phyloP scores from a whole-genome alignment of 176 grass and related monocot genomes.

The Zizania latifolia region DNA sequence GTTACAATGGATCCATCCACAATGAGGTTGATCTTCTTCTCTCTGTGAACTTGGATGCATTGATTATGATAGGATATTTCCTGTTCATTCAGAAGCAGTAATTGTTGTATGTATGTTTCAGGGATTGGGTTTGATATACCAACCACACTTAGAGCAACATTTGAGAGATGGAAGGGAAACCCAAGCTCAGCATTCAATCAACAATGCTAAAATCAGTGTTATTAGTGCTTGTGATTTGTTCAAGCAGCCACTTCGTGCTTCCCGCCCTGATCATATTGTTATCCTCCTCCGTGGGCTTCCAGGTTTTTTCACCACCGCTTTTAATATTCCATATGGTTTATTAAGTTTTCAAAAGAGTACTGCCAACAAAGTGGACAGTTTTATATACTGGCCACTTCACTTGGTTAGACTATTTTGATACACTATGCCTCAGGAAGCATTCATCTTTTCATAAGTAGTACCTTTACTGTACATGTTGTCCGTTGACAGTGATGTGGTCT shows the following conservation, averaged over 20 bases:
- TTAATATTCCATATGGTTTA: not conserved
- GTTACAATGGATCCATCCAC: slow-evolving; percentile 27
- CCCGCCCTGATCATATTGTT: slow-evolving; percentile 95
- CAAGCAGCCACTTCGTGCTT: slow-evolving; percentile 59
- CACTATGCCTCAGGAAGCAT: not conserved
- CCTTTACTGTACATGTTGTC: not conserved
- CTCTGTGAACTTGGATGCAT: not conserved
- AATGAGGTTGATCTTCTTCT: slow-evolving; percentile 28
- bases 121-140: slow-evolving; percentile 37
- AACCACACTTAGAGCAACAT: slow-evolving; percentile 32
- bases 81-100: slow-evolving; percentile 20
- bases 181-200: slow-evolving; percentile 14
- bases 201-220: slow-evolving; percentile 43
- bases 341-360: not conserved
- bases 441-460: not conserved
- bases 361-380: not conserved
- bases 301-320: slow-evolving; percentile 41
- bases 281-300: slow-evolving; percentile 90
- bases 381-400: not conserved
- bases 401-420: not conserved
- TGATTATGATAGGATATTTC: not conserved
- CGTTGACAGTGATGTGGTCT: not conserved
- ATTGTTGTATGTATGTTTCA: slow-evolving; percentile 26
- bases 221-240: slow-evolving; percentile 73
- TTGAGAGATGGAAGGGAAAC: slow-evolving; percentile 26